A percentile compares a stretch with the other conserved stretches of the same genome.
Evolutionary conservation across 1,284 basidiomycete genomes (phyloP).

Genomic region (Pyrrhoderma noxium): DNA sequence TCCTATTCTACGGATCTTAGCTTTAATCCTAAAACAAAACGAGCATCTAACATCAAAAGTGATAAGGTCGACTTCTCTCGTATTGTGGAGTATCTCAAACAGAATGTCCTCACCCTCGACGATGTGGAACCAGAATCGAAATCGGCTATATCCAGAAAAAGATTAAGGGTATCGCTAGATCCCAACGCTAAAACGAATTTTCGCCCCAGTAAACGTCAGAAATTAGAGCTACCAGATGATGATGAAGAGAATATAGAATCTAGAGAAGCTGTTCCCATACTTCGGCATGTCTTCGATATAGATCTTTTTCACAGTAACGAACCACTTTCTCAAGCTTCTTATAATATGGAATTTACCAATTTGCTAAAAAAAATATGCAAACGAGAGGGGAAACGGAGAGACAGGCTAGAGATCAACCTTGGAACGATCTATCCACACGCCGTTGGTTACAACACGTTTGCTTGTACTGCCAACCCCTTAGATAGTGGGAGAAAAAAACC

Average conservation of each 20-base stretch:
- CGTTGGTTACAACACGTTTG: not conserved
- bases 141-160: too few relatives aligned
- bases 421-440: slow-evolving; percentile 12
- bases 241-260: not conserved
- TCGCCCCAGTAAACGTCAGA: slow-evolving; percentile 4
- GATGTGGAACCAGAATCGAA: too few relatives aligned
- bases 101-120: too few relatives aligned
- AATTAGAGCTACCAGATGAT: not conserved
- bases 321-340: not conserved
- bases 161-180: too few relatives aligned
- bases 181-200: not conserved
- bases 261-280: slow-evolving; percentile 8
- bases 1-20: too few relatives aligned
- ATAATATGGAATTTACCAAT: slow-evolving; percentile 1
- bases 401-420: slow-evolving; percentile 5
- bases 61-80: too few relatives aligned
- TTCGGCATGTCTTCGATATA: slow-evolving; percentile 13
- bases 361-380: slow-evolving; percentile 1
- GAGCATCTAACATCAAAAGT: too few relatives aligned
- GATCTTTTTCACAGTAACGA: slow-evolving; percentile 6
- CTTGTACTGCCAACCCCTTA: slow-evolving; percentile 11
- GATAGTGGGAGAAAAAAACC: not conserved
- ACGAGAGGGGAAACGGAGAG: slow-evolving; percentile 7
- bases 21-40: too few relatives aligned
- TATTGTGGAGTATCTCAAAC: too few relatives aligned